Conservation (phyloP, 2,329 filamentous ascomycete species). For the Domatiomyces globalis region DNA sequence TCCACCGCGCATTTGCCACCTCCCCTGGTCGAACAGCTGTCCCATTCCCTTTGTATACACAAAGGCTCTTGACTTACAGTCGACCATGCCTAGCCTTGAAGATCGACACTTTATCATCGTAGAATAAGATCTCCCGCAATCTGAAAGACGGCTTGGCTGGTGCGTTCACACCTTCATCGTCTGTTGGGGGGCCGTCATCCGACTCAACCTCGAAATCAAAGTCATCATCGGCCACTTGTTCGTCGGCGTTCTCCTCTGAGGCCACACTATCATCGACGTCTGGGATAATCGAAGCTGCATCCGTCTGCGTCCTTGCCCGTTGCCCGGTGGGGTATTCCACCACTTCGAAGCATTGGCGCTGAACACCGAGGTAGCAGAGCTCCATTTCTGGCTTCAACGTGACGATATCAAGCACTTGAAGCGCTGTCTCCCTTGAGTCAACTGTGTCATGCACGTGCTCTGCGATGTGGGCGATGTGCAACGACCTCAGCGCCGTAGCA, state of each 20-base stretch:
- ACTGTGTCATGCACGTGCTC: constrained; percentile 44
- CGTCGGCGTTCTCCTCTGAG: constrained; percentile 21
- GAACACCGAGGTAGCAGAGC: constrained; percentile 63
- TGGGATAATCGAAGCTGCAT: constrained; percentile 20
- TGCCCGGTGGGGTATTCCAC: constrained; percentile 39
- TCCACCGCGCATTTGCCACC: background rate
- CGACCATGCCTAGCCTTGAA: constrained; percentile 59
- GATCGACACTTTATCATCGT: constrained; percentile 68
- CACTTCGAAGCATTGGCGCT: constrained; percentile 69
- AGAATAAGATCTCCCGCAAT: constrained; percentile 66
- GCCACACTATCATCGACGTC: constrained; percentile 27
- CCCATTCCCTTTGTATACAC: background rate
- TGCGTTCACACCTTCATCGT: constrained; percentile 29
- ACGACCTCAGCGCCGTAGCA: constrained; percentile 53
- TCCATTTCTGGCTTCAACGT: constrained; percentile 61
- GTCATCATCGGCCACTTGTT: constrained; percentile 24
- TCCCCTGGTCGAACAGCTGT: background rate
- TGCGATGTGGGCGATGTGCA: constrained; percentile 56
- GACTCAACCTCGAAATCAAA: constrained; percentile 29
- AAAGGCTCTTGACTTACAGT: constrained; percentile 19
- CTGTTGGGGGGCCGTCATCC: constrained; percentile 37
- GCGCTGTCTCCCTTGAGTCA: constrained; percentile 55
- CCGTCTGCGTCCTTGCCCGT: constrained; percentile 22
- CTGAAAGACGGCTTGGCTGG: constrained; percentile 34
- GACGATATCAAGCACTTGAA: constrained; percentile 66